These are phyloP conservation scores for Plectosphaerella plurivora DNA, from an alignment of 2,329 filamentous ascomycete genomes.

Conservation along the genomic window DNA sequence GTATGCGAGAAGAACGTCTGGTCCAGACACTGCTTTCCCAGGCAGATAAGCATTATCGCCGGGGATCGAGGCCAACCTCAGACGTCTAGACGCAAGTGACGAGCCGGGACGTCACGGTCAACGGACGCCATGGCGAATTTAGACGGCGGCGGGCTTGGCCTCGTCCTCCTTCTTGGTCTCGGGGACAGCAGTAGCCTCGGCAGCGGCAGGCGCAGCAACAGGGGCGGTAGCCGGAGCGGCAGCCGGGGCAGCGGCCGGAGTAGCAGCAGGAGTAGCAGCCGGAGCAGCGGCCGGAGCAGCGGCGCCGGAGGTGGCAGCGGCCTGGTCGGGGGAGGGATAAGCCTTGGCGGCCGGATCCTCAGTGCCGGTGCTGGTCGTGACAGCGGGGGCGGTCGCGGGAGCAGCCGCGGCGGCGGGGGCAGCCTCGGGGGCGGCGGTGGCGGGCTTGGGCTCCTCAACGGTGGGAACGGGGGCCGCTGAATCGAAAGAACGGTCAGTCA, in stretches of 20 bases:
- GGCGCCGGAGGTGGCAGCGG: slow-evolving; percentile 4
- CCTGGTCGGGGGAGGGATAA: slow-evolving; percentile 11
- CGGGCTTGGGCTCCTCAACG: not conserved
- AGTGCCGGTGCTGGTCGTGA: slow-evolving; percentile 5
- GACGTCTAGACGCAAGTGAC: not conserved
- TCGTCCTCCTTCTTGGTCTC: not conserved
- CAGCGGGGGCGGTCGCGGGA: slow-evolving; percentile 10
- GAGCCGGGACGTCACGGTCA: not conserved
- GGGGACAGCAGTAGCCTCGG: slow-evolving; percentile 3
- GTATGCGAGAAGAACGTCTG: too few relatives aligned
- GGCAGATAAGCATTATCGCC: not conserved
- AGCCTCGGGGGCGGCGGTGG: slow-evolving; percentile 6
- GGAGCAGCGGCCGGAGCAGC: slow-evolving; percentile 7
- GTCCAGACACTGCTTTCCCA: too few relatives aligned
- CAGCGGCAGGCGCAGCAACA: slow-evolving; percentile 11
- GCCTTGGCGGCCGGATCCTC: slow-evolving; percentile 9
- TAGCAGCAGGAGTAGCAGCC: slow-evolving; percentile 10
- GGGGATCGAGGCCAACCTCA: too few relatives aligned
- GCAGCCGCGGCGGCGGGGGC: slow-evolving; percentile 10
- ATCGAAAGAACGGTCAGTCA: not conserved
- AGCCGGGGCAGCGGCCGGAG: slow-evolving; percentile 10
- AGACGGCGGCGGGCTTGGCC: not conserved
- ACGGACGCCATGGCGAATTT: not conserved
- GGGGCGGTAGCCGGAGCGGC: slow-evolving; percentile 4
- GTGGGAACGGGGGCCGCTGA: not conserved